Evolutionary conservation across 345 rosid species (phyloP).

Genomic region (Populus euphratica): DNA sequence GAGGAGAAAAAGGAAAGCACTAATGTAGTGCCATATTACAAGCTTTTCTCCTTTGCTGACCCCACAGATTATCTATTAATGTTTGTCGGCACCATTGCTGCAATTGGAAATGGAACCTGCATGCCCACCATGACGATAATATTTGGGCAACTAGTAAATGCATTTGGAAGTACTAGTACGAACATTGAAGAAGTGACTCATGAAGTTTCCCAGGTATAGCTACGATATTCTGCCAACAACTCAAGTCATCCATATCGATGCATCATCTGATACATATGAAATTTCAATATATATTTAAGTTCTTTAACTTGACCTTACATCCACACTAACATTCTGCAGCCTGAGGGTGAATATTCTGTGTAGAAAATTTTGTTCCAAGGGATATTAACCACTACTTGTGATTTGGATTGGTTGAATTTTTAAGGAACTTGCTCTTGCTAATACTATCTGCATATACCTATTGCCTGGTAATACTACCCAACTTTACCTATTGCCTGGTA

Average conservation of each 20-base stretch:
- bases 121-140: slow-evolving; percentile 63
- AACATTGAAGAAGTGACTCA: neutral
- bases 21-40: slow-evolving; percentile 27
- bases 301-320: no score
- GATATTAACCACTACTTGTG: no score
- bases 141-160: slow-evolving; percentile 35
- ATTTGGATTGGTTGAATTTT: no score
- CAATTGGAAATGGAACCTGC: slow-evolving; percentile 51
- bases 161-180: slow-evolving; percentile 15
- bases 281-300: no score
- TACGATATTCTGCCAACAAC: neutral
- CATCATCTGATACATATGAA: no score
- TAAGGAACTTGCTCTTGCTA: no score
- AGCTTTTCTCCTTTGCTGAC: slow-evolving; percentile 70
- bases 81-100: slow-evolving; percentile 57
- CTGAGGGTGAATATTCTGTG: no score
- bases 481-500: neutral
- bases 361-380: no score
- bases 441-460: no score
- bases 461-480: neutral
- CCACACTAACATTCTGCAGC: no score
- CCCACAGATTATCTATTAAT: slow-evolving; percentile 47
- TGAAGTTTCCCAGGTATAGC: slow-evolving; percentile 14
- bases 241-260: no score
- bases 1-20: slow-evolving; percentile 20